Evolutionary conservation across 106 monocot species (phyloP).

Genomic region (Ottelia alismoides): DNA sequence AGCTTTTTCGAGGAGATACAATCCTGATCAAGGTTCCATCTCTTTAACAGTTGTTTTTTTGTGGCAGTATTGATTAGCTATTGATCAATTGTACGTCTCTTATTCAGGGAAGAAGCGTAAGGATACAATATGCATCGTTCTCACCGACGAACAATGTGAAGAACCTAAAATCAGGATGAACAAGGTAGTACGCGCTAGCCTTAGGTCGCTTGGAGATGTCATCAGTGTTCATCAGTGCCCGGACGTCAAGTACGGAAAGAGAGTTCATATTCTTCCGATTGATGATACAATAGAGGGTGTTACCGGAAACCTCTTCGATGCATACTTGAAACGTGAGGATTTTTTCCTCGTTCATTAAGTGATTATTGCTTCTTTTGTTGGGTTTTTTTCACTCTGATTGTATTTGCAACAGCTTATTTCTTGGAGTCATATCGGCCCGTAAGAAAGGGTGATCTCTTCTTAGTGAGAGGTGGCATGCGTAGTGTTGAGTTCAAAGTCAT

Average conservation of each 20-base stretch:
- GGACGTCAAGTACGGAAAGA: not conserved
- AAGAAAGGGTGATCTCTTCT: slow-evolving; percentile 71
- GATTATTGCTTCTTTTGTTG: too few species aligned
- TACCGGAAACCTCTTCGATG: slow-evolving; percentile 6
- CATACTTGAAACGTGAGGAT: slow-evolving; percentile 1
- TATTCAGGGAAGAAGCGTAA: too few species aligned
- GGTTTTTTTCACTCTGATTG: too few species aligned
- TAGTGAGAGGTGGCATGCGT: slow-evolving; percentile 78
- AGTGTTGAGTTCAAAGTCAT: slow-evolving; percentile 87
- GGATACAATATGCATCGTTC: too few species aligned
- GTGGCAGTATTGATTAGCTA: too few species aligned
- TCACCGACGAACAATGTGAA: too few species aligned
- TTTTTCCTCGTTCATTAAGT: too few species aligned
- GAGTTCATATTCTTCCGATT: not conserved
- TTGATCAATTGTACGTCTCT: too few species aligned
- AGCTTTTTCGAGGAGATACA: slow-evolving; percentile 8
- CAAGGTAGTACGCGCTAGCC: slow-evolving; percentile 7
- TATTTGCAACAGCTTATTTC: slow-evolving; percentile 51
- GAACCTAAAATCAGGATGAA: slow-evolving; percentile 2
- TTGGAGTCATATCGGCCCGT: slow-evolving; percentile 76
- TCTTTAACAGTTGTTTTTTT: too few species aligned
- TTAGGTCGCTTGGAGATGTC: slow-evolving; percentile 6
- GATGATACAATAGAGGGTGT: slow-evolving; percentile 5
- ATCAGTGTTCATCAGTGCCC: not conserved
- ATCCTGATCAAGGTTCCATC: slow-evolving; percentile 17